Evolutionary conservation across 306 rosid genomes (phyloP).

Genomic region (Astragalus membranaceus): DNA sequence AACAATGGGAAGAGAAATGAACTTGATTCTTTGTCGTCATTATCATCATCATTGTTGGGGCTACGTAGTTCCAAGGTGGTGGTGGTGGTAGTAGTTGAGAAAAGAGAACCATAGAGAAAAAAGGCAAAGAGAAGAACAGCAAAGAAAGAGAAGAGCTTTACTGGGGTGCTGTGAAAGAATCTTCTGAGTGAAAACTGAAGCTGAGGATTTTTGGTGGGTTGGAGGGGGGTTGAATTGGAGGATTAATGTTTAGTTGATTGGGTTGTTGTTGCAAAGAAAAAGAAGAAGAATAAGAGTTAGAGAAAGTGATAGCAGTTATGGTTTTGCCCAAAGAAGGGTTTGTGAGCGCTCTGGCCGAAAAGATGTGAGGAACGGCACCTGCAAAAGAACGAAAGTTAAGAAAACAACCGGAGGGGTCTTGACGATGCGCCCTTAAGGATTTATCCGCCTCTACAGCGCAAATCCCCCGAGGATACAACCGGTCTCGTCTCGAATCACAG

Average conservation of each 20-base stretch:
- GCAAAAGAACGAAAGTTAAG: too few relatives aligned
- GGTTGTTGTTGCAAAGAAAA: slow-evolving; percentile 6
- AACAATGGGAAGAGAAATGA: slow-evolving; percentile 52
- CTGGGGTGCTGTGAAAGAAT: slow-evolving; percentile 27
- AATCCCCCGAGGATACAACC: too few relatives aligned
- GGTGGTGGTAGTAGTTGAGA: slow-evolving; percentile 32
- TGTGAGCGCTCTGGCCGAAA: too few relatives aligned
- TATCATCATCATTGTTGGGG: slow-evolving; percentile 38
- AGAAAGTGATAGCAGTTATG: slow-evolving; percentile 63
- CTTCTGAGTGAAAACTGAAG: slow-evolving; percentile 22
- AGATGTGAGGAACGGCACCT: too few relatives aligned
- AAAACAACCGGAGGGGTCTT: too few relatives aligned
- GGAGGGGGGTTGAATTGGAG: slow-evolving; percentile 12
- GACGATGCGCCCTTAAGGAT: too few relatives aligned
- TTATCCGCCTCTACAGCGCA: too few relatives aligned
- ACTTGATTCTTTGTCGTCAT: slow-evolving; percentile 29
- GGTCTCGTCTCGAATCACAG: too few relatives aligned
- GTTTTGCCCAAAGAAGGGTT: slow-evolving; percentile 82
- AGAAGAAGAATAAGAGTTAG: slow-evolving; percentile 29
- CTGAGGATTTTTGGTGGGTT: slow-evolving; percentile 27
- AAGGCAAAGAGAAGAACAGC: slow-evolving; percentile 48
- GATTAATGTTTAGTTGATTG: slow-evolving; percentile 14
- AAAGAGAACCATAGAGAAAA: slow-evolving; percentile 40
- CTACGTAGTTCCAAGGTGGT: slow-evolving; percentile 30
- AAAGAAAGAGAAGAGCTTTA: slow-evolving; percentile 36